Evolutionary conservation across 306 rosid species (phyloP).

Genomic region (Casuarina cunninghamiana): DNA sequence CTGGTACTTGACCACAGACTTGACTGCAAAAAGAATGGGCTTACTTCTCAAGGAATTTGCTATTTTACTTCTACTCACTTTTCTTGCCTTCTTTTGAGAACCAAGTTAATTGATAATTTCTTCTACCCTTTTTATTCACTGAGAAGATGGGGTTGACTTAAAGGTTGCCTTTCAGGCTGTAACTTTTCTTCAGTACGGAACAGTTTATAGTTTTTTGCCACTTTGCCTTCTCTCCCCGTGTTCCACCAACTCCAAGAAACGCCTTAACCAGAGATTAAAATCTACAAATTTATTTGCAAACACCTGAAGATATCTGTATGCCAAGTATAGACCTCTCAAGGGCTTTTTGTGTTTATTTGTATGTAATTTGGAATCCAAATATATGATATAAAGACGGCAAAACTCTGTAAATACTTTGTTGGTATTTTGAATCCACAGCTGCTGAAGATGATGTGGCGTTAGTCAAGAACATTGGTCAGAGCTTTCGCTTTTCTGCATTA

Average conservation of each 20-base stretch:
- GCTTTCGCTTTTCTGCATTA: slow-evolving; percentile 83
- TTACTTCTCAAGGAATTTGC: neutral
- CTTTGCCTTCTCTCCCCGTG: neutral
- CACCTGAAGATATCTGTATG: neutral
- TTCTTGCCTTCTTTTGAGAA: neutral
- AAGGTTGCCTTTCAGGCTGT: neutral
- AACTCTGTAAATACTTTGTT: neutral
- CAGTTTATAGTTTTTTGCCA: neutral
- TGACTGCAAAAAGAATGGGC: neutral
- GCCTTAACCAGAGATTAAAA: neutral
- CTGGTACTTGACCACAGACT: neutral
- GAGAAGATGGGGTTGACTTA: neutral
- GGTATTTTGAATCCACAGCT: slow-evolving; percentile 42
- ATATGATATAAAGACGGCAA: neutral
- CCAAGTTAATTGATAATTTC: neutral
- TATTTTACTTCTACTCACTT: neutral
- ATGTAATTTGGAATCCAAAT: neutral
- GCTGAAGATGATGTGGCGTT: slow-evolving; percentile 81
- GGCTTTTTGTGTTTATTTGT: neutral
- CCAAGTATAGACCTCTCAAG: neutral
- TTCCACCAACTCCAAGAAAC: neutral
- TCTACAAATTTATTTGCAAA: neutral
- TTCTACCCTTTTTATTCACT: neutral
- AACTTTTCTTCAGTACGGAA: neutral
- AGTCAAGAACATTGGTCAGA: slow-evolving; percentile 80